These are phyloP conservation scores for Vitis amurensis DNA, from an alignment of 164 flowering plant genomes.

Conservation along the genomic window DNA sequence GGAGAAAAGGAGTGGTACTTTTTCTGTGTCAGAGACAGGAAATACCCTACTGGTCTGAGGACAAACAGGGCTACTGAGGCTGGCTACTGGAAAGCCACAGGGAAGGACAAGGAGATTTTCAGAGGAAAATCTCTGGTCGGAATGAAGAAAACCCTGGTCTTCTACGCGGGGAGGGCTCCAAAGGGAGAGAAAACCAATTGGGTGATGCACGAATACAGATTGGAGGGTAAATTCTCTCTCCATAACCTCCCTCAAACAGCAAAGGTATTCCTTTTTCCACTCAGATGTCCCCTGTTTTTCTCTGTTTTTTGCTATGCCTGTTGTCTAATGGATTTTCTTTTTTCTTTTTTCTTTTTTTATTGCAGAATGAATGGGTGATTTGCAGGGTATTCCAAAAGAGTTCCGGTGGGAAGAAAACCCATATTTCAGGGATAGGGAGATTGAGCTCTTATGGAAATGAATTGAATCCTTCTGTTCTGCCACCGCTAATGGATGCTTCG, in stretches of 20 bases:
- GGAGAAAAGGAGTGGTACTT: slow-evolving; percentile 97
- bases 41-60: slow-evolving; percentile 92
- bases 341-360: background rate
- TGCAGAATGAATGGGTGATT: slow-evolving; percentile 98
- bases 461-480: slow-evolving; percentile 40
- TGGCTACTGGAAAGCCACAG: slow-evolving; percentile 99
- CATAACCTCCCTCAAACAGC: slow-evolving; percentile 67
- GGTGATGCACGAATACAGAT: slow-evolving; percentile 94
- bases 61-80: slow-evolving; percentile 91
- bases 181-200: slow-evolving; percentile 85
- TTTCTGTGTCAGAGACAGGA: slow-evolving; percentile 90
- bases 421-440: slow-evolving; percentile 47
- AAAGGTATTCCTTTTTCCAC: slow-evolving; percentile 41
- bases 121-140: slow-evolving; percentile 77
- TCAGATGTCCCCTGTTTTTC: slow-evolving; percentile 15
- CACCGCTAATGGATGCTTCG: slow-evolving; percentile 69
- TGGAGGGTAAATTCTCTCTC: slow-evolving; percentile 75
- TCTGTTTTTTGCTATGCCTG: slow-evolving; percentile 2
- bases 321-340: slow-evolving; percentile 2
- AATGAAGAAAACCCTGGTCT: slow-evolving; percentile 95
- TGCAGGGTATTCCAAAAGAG: slow-evolving; percentile 85
- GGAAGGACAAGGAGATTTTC: slow-evolving; percentile 88
- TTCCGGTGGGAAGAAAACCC: slow-evolving; percentile 75
- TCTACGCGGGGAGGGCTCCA: slow-evolving; percentile 95
- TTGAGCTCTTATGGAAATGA: slow-evolving; percentile 39